Evolutionary conservation across 257 asterid species (phyloP).

Genomic region (Salvia rosmarinus): DNA sequence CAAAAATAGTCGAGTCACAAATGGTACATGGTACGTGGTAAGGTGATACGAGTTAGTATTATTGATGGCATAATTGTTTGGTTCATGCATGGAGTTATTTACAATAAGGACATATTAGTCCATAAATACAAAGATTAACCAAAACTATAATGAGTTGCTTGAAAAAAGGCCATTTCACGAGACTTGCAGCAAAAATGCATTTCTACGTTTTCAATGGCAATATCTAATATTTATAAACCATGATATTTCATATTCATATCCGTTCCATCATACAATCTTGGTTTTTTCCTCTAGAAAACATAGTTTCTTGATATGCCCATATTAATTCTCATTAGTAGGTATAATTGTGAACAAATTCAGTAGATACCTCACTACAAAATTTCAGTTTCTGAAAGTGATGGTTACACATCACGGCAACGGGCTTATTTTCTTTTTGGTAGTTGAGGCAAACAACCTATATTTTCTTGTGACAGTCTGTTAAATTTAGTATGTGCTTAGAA

Average conservation of each 20-base stretch:
- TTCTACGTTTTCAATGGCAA: neutral
- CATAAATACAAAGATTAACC: neutral
- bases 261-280: neutral
- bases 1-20: no score
- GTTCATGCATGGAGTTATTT: no score
- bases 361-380: neutral
- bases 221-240: neutral
- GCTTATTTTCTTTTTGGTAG: conserved; percentile 13
- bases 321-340: neutral
- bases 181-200: neutral
- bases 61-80: no score
- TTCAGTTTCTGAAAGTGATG: conserved; percentile 9
- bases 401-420: conserved; percentile 5
- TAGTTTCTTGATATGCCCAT: no score
- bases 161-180: neutral
- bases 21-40: no score
- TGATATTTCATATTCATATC: neutral
- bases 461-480: conserved; percentile 19
- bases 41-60: no score
- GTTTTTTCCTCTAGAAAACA: neutral
- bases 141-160: neutral
- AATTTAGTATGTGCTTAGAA: neutral
- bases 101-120: neutral
- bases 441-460: conserved; percentile 16
- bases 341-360: neutral